phyloP scores from a whole-genome alignment of 331 rosid genomes.

The Pyrus hybrid region DNA sequence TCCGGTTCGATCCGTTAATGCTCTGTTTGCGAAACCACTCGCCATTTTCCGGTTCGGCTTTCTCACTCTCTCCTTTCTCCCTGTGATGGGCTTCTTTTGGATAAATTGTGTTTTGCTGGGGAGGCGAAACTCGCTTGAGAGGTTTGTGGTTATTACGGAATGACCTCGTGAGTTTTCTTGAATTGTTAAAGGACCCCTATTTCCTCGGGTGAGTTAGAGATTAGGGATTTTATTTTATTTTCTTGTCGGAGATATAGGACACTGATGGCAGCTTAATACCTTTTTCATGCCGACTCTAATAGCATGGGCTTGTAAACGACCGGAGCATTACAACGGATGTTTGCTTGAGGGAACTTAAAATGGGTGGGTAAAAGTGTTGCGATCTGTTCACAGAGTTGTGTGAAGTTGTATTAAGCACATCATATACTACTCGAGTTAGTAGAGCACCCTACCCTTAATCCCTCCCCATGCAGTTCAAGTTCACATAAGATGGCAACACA shows the following conservation, averaged over 20 bases:
- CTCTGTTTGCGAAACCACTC: conserved; percentile 32
- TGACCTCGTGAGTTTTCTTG: not conserved
- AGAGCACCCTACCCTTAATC: no score
- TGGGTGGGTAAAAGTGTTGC: no score
- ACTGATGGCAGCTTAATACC: no score
- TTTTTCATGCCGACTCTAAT: accelerated
- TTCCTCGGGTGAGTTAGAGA: not conserved
- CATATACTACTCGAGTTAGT: accelerated
- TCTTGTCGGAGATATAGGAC: no score
- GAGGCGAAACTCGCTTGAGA: not conserved
- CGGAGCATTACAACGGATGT: no score
- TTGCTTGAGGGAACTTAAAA: no score
- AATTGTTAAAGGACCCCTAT: not conserved
- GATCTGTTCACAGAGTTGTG: accelerated
- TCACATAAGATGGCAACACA: no score
- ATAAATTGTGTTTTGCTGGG: not conserved
- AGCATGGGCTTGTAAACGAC: accelerated
- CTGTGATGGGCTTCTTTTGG: not conserved
- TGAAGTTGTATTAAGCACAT: no score
- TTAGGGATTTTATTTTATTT: no score
- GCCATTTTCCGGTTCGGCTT: conserved; percentile 37
- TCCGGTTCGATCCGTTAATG: conserved; percentile 21
- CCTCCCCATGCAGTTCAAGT: no score
- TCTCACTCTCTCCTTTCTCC: not conserved
- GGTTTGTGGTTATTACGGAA: not conserved